Evolutionary conservation across 176 grass and related monocot species (phyloP), one percentile per base, ranked within the genome.

Genomic region (Rhynchospora pubera): DNA sequence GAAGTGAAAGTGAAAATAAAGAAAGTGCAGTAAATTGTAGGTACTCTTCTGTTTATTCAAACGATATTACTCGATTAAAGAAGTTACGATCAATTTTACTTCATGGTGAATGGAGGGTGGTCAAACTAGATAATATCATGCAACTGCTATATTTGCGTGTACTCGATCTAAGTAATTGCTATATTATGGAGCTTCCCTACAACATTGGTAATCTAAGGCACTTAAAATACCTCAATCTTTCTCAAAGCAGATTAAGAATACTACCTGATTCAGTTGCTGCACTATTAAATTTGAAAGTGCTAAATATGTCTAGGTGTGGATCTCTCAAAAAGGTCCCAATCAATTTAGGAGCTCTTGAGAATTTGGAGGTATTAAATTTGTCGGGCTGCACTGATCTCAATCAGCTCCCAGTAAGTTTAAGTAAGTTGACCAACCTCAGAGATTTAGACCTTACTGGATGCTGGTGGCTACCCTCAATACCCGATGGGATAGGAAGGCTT

Each of bases 191-290:
- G 18, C 23, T 84, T 15, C 69, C 83, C 19, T 47, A 23, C 18
- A 84, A 18, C 12, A 84, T 84, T 64, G 67, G 69, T 23, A 84
- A 84, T 43, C 59, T 77, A 59, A 84, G 62, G 42, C 83, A 47
- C 59, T 67, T 84, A 19, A 65, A 52, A 21, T 84, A 84, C 32
- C 14, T 84, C 45, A 44, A 74, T 59, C 32, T 75, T 59, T 84
- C 67, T 44, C 0, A 24, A 14, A 77, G 22, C 10, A 0, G 13
- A 21, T 24, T 62, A 11, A 26, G 48, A 75, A n/a, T n/a, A 19
- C 44, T 84, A 76, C 83, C 69, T 5, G 5, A 62, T 16, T 76
- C 83, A 23, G 9, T 84, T 14, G 45, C 23, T 77, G 11, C 19
- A 3, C 28, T 84, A 6, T 77, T 75, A 26, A 78, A 84, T 45